These are phyloP conservation scores for Ceriops decandra DNA, from an alignment of 345 rosid genomes.

Conservation along the genomic window DNA sequence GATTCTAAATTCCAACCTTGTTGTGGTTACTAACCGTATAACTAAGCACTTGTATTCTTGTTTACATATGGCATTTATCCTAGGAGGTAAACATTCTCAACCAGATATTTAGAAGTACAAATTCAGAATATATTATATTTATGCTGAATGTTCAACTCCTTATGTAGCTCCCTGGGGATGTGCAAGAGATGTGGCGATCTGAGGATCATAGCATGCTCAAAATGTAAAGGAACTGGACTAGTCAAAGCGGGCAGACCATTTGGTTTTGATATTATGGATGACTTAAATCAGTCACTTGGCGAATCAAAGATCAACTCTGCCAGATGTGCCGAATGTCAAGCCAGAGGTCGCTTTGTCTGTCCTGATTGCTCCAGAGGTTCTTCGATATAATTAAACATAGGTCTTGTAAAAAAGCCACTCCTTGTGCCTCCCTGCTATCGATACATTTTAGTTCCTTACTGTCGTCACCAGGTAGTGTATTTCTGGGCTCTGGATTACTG, in stretches of 20 bases:
- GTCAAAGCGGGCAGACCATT: slow-evolving; percentile 52
- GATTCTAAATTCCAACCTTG: no score
- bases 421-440: no score
- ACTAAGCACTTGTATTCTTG: no score
- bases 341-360: slow-evolving; percentile 70
- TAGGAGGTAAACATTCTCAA: no score
- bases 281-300: slow-evolving; percentile 36
- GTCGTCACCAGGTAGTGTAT: no score
- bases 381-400: slow-evolving; percentile 16
- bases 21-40: no score
- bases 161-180: slow-evolving; percentile 74
- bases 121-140: no score
- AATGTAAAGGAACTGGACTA: slow-evolving; percentile 69
- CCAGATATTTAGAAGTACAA: no score
- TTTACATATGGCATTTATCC: no score
- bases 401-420: background rate
- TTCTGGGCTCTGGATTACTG: no score
- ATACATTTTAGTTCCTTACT: no score
- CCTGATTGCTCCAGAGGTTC: slow-evolving; percentile 52
- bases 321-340: slow-evolving; percentile 54
- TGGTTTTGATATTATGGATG: slow-evolving; percentile 42
- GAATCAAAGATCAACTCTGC: slow-evolving; percentile 28
- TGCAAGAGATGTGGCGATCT: slow-evolving; percentile 83
- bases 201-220: slow-evolving; percentile 66
- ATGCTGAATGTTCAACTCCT: slow-evolving; percentile 1